Evolutionary conservation across 2,329 filamentous ascomycete genomes (phyloP), one percentile per base, ranked within the genome.

Genomic region (Diplodia sapinea): DNA sequence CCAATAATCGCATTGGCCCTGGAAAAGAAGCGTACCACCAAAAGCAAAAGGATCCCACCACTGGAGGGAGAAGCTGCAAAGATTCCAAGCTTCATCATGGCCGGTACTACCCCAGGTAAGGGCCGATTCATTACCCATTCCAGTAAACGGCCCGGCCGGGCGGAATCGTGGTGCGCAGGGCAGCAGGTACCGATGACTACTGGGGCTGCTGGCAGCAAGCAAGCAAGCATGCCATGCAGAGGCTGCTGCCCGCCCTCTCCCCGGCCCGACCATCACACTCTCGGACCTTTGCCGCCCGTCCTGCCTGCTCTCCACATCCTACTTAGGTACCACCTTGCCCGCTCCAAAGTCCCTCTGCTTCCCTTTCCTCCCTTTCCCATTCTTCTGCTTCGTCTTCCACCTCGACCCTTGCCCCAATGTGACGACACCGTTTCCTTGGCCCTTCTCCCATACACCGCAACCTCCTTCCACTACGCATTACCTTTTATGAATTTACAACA

Each of bases 111-210:
- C 43, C 54, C 54, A 56, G 54, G 59, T 52, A 63, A 63, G 59
- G 59, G 59, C 59, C 59, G 59, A 63, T 63, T 63, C 50, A 36
- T 63, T 63, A 31, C 59, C 47, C 43, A 51, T 63, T 63, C 47
- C 59, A 63, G 59, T 63, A 63, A 63, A 63, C 59, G 59, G 59
- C 43, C 59, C 57, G 57, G 23, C 43, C 43, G 59, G 51, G 23
- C 15, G 55, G 55, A 9, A 56, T 20, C 26, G 49, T 63, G 43
- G 51, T 63, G 47, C 47, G 43, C 43, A 61, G 5, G 57, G 43
- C 43, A 47, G 31, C 6, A 33, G 5, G 8, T 36, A 36, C 33
- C 33, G 33, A 36, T 6, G 31, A 29, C 49, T 51, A 20, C 31
- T 33, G 31, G 49, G 50, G 49, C 49, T 51, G 52, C 52, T 56